Evolutionary conservation across 176 grass and related monocot species (phyloP), one percentile per base, ranked within the genome.

Genomic region (Eragrostis curvula): DNA sequence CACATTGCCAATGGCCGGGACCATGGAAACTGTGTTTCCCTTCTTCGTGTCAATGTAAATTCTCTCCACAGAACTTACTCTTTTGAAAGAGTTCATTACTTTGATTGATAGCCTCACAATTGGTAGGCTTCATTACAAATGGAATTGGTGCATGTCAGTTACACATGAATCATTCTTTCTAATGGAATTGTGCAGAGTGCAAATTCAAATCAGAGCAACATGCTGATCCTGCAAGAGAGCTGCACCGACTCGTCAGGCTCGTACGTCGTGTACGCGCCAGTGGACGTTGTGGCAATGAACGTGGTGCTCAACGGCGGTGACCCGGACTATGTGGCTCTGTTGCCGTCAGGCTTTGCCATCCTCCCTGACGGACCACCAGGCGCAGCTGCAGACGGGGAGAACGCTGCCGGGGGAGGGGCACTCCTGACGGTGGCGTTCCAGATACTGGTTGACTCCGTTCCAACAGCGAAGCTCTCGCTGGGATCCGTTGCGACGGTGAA

Each of bases 181-280:
- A 1, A 16, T 40, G 59, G 20, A 40, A 16, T 40, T 14, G 40
- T 84, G 52, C 74, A 98, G 95, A 95, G 96, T 75, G 74, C 90
- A 49, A 95, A 95, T 67, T 93, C 92, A 3, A 95, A 95, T 74
- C 96, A 98, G 71, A 91, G 96, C 88, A 95, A 95, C 90, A 98
- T 95, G 96, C 80, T 98, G 86, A 93, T 98, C 65, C 90, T 98
- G 52, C 96, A 98, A 75, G 96, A 98, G 90, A 98, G 92, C 87
- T 95, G 92, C 92, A 95, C 88, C 3, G 96, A 98, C 28, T 73
- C 82, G 15, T 92, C 92, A 0, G 96, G 96, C 6, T 98, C 92
- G 0, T 95, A 95, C 46, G 92, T 98, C 9, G 88, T 98, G 36
- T 98, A 95, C 39, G 96, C 96, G 7, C 92, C 96, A 5, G 96